These are phyloP conservation scores for Oxytropis ochrocephala DNA, from an alignment of 306 rosid genomes.

Conservation along the genomic window DNA sequence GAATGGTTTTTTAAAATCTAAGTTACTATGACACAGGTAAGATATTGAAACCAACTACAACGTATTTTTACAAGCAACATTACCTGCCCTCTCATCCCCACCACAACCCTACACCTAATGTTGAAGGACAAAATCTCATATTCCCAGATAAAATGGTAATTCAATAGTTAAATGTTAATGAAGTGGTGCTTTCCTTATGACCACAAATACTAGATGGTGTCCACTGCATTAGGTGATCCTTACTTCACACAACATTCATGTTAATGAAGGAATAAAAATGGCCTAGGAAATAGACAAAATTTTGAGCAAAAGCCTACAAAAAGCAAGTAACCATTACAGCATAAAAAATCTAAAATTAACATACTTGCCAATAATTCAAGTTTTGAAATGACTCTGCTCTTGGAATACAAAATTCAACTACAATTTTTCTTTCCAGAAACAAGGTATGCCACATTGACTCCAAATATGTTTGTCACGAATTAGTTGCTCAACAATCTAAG, in stretches of 20 bases:
- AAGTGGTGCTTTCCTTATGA: neutral
- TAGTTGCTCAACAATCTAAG: neutral
- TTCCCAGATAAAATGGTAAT: neutral
- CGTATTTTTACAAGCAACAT: neutral
- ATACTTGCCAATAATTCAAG: too few relatives aligned
- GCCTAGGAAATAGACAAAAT: too few relatives aligned
- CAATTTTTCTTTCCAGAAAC: too few relatives aligned
- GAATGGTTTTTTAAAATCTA: neutral
- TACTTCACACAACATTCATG: too few relatives aligned
- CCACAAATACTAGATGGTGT: neutral
- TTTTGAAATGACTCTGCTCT: too few relatives aligned
- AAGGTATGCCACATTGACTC: neutral
- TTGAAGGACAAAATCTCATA: neutral
- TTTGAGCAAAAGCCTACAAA: too few relatives aligned
- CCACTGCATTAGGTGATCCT: neutral
- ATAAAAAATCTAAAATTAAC: too few relatives aligned
- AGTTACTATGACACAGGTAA: neutral
- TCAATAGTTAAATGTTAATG: neutral
- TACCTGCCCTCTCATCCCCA: neutral
- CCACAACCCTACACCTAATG: neutral
- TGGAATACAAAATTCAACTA: too few relatives aligned
- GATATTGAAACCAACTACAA: neutral
- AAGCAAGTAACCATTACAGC: too few relatives aligned
- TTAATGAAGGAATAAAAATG: too few relatives aligned
- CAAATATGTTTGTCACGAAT: neutral